Conservation (phyloP, 352 stramenopile species). For the Phytophthora vignae region DNA sequence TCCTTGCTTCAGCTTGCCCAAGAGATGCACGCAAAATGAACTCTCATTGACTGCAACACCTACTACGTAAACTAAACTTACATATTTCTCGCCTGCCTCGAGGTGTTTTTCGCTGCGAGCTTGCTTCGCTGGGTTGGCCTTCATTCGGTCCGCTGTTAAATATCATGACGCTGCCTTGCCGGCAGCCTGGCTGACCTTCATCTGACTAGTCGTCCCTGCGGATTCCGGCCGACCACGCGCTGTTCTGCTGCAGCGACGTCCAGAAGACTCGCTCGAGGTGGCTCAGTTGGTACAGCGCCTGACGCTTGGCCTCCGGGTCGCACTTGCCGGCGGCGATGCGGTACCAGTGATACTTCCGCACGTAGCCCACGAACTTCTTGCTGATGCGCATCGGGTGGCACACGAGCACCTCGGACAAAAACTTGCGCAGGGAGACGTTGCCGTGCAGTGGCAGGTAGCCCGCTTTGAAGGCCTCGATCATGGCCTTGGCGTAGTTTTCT, state of each 20-base stretch:
- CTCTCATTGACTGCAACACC: not conserved
- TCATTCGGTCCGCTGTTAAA: constrained; percentile 39
- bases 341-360: constrained; percentile 91
- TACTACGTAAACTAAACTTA: constrained; percentile 15
- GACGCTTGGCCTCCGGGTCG: constrained; percentile 55
- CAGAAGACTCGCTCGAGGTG: constrained; percentile 70
- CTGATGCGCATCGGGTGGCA: constrained; percentile 93
- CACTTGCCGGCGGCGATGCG: constrained; percentile 72
- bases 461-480: constrained; percentile 83
- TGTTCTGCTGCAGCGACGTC: constrained; percentile 67
- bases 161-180: constrained; percentile 20
- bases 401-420: constrained; percentile 87
- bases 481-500: constrained; percentile 82
- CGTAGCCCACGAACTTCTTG: constrained; percentile 92
- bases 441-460: constrained; percentile 78
- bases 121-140: constrained; percentile 9
- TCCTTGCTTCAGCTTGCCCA: no score
- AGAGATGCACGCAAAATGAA: no score
- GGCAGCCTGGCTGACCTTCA: not conserved
- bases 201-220: constrained; percentile 27
- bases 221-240: constrained; percentile 48
- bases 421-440: constrained; percentile 87
- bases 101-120: not conserved
- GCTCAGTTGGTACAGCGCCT: constrained; percentile 51
- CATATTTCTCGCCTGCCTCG: not conserved